Evolutionary conservation across 495 filamentous ascomycete genomes (phyloP).

Genomic region (Neurospora sp.): DNA sequence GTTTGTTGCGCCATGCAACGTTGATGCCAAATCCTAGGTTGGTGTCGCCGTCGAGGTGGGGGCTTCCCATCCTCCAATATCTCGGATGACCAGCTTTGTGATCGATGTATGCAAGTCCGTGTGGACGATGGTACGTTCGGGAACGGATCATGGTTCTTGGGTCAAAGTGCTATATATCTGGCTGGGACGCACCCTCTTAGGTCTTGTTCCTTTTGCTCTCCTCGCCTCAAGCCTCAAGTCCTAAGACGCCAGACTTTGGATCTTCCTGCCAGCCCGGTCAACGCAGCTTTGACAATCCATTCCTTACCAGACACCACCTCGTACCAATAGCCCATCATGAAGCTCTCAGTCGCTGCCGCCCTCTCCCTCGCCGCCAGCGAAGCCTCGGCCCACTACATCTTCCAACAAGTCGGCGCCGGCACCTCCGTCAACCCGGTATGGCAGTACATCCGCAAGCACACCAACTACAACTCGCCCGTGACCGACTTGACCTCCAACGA

Average conservation of each 20-base stretch:
- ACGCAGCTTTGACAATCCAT: background rate
- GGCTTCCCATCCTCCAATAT: background rate
- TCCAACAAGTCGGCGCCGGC: slow-evolving; percentile 38
- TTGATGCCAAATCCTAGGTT: background rate
- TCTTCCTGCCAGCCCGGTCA: background rate
- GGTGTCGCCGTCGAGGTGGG: background rate
- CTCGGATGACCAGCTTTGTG: background rate
- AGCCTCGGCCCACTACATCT: slow-evolving; percentile 40
- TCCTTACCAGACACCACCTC: background rate
- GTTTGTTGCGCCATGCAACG: background rate
- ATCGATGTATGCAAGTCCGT: background rate
- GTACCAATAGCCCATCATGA: slow-evolving; percentile 20
- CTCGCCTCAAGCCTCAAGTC: background rate
- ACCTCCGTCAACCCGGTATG: slow-evolving; percentile 32
- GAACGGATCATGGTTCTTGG: background rate
- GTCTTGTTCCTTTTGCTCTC: background rate
- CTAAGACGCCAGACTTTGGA: background rate
- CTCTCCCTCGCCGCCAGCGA: slow-evolving; percentile 25
- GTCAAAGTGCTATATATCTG: background rate
- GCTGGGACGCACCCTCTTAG: background rate
- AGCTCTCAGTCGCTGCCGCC: slow-evolving; percentile 23
- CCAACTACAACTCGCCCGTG: slow-evolving; percentile 53
- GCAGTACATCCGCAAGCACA: slow-evolving; percentile 45
- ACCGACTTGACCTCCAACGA: slow-evolving; percentile 42
- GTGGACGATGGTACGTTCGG: background rate